Base-by-base conservation (phyloP, 805 yeast genomes). In the Saccharomyces mikatae region DNA sequence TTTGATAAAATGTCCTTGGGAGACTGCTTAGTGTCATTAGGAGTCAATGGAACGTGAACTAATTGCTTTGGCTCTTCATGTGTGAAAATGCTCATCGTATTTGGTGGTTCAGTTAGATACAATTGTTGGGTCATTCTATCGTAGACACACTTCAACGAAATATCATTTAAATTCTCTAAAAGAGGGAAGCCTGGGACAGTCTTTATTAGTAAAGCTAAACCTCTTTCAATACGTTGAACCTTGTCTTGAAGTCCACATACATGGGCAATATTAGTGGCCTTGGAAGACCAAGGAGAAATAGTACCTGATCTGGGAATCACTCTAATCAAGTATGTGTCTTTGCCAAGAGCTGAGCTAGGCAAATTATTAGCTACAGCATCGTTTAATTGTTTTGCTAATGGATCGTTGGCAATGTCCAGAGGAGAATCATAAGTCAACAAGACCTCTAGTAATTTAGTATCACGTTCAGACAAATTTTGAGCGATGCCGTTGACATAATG, bases 251-350 rank as follows among this genome's bases (percentile, higher is more conserved):
- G 78, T 9, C 97, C 97, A 74, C 96, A 89, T 54, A 88, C 96
- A 54, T 84, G 81, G 52, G 91, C 80, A 61, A 94, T 94, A 73
- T 94, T 92, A 46, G 99, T 91, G 28, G 99, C 99, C 74, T 94
- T 94, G 13, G 98, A 91, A 9, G 97, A 89, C 99, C 99, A 94
- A 32, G 99, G 98, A 27, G 98, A 91, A 60, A 94, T 92, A 11
- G 99, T 94, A 57, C 99, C 99, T 6, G 90, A 76, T 71, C 98
- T 82, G 47, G 99, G 99, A 52, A 90, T 77, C 52, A 94, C 78
- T 68, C 96, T 80, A 49, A 92, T 73, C 60, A 90, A 73, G 58
- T 81, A 79, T 31, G 82, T 73, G 59, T 77, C 80, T 4, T 71
- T 63, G 51, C 68, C 79, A 41, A 71, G 65, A 24, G 72, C 56